phyloP scores from a whole-genome alignment of 805 yeast genomes.

The Teunomyces kruisii region DNA sequence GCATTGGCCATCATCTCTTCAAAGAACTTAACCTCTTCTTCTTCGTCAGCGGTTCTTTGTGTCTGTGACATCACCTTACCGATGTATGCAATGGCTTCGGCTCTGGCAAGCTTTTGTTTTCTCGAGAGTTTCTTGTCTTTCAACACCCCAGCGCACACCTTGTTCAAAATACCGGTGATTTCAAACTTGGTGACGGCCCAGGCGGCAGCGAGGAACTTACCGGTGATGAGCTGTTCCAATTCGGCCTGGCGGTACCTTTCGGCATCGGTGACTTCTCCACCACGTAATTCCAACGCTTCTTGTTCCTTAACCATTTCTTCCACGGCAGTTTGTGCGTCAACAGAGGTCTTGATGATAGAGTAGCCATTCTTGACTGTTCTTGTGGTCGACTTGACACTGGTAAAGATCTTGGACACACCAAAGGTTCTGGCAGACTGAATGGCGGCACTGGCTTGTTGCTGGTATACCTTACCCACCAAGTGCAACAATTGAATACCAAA shows the following conservation, averaged over 20 bases:
- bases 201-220: constrained; percentile 88
- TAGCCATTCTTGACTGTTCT: constrained; percentile 80
- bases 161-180: constrained; percentile 81
- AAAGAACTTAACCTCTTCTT: constrained; percentile 86
- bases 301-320: constrained; percentile 74
- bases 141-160: constrained; percentile 52
- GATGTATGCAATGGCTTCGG: constrained; percentile 71
- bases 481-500: constrained; percentile 89
- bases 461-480: constrained; percentile 78
- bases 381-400: constrained; percentile 82
- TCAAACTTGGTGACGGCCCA: constrained; percentile 95
- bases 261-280: constrained; percentile 33
- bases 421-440: constrained; percentile 75
- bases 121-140: constrained; percentile 61
- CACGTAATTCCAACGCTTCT: constrained; percentile 39
- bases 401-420: constrained; percentile 83
- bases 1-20: constrained; percentile 93
- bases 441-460: constrained; percentile 69
- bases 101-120: constrained; percentile 67
- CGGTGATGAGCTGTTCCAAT: constrained; percentile 77
- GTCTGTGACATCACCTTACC: constrained; percentile 70
- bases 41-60: constrained; percentile 80
- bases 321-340: constrained; percentile 77
- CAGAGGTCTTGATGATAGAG: constrained; percentile 75
- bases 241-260: constrained; percentile 51